Evolutionary conservation across 192 early-diverging fungal species (phyloP).

Genomic region (Glomus cerebriforme): DNA sequence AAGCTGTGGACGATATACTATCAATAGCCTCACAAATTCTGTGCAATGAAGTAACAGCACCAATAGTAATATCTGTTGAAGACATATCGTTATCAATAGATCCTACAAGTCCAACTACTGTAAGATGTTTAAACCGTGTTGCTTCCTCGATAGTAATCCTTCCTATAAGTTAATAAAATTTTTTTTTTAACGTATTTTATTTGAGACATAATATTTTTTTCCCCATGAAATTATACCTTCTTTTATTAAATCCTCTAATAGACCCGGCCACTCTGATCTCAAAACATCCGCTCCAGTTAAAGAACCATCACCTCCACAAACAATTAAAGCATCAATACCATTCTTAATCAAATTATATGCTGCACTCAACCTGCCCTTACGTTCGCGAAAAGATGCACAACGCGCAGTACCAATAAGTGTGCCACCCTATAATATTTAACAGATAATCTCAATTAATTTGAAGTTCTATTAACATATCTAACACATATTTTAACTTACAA

Average conservation of each 20-base stretch:
- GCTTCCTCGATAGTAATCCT: constrained; percentile 62
- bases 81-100: constrained; percentile 97
- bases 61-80: constrained; percentile 93
- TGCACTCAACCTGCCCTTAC: constrained; percentile 80
- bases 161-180: neutral
- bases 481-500: constrained; percentile 45
- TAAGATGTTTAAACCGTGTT: constrained; percentile 66
- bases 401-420: constrained; percentile 95
- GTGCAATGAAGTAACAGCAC: constrained; percentile 88
- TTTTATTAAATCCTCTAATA: constrained; percentile 74
- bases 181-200: too few relatives aligned
- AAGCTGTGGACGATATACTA: constrained; percentile 87
- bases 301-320: constrained; percentile 96
- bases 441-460: neutral
- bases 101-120: constrained; percentile 95
- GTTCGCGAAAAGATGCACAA: constrained; percentile 81
- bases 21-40: constrained; percentile 97
- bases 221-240: constrained; percentile 35
- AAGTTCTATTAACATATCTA: too few relatives aligned
- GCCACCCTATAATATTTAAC: constrained; percentile 65
- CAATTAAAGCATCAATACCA: constrained; percentile 93
- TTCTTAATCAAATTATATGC: constrained; percentile 84
- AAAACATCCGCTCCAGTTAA: constrained; percentile 94
- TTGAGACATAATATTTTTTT: neutral
- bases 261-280: constrained; percentile 86